Percentiles rank a stretch among this genome's conserved stretches.
Evolutionary conservation across 495 filamentous ascomycete species (phyloP).

Genomic region (Aspergillus heteromorphus): DNA sequence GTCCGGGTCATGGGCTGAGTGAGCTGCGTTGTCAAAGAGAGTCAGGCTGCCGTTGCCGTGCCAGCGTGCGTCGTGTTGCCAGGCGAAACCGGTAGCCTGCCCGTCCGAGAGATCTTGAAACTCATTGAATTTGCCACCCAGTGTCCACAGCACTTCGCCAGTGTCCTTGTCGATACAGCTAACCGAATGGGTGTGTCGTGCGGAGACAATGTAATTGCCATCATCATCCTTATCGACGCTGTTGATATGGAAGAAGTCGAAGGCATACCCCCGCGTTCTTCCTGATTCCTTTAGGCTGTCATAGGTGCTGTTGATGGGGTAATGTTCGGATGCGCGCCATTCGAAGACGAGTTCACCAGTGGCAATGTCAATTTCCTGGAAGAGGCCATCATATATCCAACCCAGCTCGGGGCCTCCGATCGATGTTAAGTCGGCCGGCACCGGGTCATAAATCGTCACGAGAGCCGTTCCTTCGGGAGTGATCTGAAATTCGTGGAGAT

Average conservation of each 20-base stretch:
- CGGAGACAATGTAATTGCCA: slow-evolving; percentile 50
- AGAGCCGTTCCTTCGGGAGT: slow-evolving; percentile 18
- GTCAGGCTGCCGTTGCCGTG: slow-evolving; percentile 34
- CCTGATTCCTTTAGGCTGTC: slow-evolving; percentile 6
- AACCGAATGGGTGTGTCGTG: slow-evolving; percentile 42
- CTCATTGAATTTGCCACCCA: slow-evolving; percentile 40
- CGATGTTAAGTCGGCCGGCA: slow-evolving; percentile 7
- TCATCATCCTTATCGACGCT: slow-evolving; percentile 45
- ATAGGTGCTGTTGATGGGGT: slow-evolving; percentile 20
- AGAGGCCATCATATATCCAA: slow-evolving; percentile 30
- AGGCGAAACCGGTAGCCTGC: slow-evolving; percentile 40
- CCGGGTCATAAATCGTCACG: slow-evolving; percentile 18
- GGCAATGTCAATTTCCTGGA: slow-evolving; percentile 33
- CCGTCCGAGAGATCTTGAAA: slow-evolving; percentile 41
- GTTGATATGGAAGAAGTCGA: slow-evolving; percentile 53
- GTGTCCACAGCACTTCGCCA: slow-evolving; percentile 37
- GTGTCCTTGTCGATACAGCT: slow-evolving; percentile 29
- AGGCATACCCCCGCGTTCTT: slow-evolving; percentile 18
- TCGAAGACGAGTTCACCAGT: slow-evolving; percentile 32
- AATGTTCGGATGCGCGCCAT: slow-evolving; percentile 30
- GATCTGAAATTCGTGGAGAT: slow-evolving; percentile 23
- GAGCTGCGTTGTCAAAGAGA: slow-evolving; percentile 45
- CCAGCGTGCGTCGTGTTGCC: slow-evolving; percentile 52
- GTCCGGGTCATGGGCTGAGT: slow-evolving; percentile 22
- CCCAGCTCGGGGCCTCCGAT: slow-evolving; percentile 24